A percentile compares a stretch with the other conserved stretches of the same genome.
These are phyloP conservation scores for Cinchona pubescens DNA, from an alignment of 257 asterid genomes.

Conservation along the genomic window DNA sequence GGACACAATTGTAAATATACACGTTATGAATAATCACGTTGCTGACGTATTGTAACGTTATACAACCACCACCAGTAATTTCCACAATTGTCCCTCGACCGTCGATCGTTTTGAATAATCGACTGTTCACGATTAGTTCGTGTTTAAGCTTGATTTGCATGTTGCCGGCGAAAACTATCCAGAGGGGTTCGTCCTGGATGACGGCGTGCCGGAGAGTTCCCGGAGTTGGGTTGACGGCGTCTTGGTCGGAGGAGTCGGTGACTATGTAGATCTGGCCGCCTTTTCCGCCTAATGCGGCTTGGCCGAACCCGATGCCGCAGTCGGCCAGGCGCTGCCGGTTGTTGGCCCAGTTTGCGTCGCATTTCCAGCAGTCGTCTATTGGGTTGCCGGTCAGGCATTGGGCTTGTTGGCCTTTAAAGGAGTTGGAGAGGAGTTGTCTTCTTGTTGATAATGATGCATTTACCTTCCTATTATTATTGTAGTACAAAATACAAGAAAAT, in stretches of 20 bases:
- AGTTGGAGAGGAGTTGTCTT: conserved; percentile 35
- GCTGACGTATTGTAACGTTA: conserved; percentile 68
- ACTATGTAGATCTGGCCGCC: conserved; percentile 68
- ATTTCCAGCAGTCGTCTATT: conserved; percentile 95
- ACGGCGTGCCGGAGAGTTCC: conserved; percentile 90
- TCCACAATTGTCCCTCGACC: conserved; percentile 81
- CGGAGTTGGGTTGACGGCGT: conserved; percentile 60
- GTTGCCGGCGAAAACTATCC: conserved; percentile 63
- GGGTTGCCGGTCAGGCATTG: conserved; percentile 94
- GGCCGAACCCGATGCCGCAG: conserved; percentile 77
- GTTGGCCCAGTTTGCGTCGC: conserved; percentile 68
- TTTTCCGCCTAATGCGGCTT: conserved; percentile 67
- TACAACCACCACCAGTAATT: conserved; percentile 83
- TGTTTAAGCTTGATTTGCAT: conserved; percentile 77
- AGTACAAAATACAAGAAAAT: background rate
- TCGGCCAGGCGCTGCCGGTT: conserved; percentile 80
- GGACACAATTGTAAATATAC: conserved; percentile 53
- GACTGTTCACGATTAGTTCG: conserved; percentile 64
- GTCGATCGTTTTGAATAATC: conserved; percentile 74
- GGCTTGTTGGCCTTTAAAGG: conserved; percentile 28
- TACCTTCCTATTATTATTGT: conserved; percentile 42
- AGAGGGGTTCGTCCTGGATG: conserved; percentile 79
- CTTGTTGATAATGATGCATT: conserved; percentile 56
- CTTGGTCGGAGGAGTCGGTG: conserved; percentile 73
- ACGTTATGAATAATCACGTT: conserved; percentile 74